These are phyloP conservation scores for Suaeda aralocaspica DNA, from an alignment of 148 eudicot genomes.

Conservation along the genomic window DNA sequence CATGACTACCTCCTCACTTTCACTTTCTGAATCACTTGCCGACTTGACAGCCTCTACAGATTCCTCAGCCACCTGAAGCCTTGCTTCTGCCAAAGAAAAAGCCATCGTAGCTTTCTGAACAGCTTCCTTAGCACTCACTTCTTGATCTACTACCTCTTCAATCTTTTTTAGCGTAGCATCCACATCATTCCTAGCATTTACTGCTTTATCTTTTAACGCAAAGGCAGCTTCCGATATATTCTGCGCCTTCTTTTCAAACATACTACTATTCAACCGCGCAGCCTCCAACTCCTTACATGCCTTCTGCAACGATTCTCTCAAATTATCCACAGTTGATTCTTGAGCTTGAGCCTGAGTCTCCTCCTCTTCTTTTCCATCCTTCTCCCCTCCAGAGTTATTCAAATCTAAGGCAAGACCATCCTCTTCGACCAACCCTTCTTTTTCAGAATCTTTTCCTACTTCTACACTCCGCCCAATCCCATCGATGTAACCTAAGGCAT, in stretches of 20 bases:
- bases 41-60: conserved; percentile 50
- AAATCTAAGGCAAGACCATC: conserved; percentile 27
- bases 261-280: conserved; percentile 63
- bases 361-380: conserved; percentile 37
- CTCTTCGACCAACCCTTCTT: conserved; percentile 32
- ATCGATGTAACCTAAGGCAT: conserved; percentile 58
- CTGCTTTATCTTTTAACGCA: conserved; percentile 73
- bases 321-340: conserved; percentile 48
- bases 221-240: conserved; percentile 83
- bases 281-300: conserved; percentile 77
- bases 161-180: conserved; percentile 37
- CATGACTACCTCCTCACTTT: conserved; percentile 37
- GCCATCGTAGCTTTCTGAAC: conserved; percentile 76
- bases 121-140: conserved; percentile 62
- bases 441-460: conserved; percentile 29
- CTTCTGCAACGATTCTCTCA: conserved; percentile 60
- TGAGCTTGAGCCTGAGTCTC: too few species aligned
- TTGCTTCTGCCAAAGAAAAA: conserved; percentile 82
- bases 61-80: conserved; percentile 67
- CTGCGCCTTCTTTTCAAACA: conserved; percentile 92
- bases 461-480: conserved; percentile 52
- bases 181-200: conserved; percentile 63
- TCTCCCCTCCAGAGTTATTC: conserved; percentile 37
- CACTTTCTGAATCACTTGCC: conserved; percentile 38
- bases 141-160: conserved; percentile 60